phyloP scores from a whole-genome alignment of 805 yeast genomes.

The Ogataea allantospora region DNA sequence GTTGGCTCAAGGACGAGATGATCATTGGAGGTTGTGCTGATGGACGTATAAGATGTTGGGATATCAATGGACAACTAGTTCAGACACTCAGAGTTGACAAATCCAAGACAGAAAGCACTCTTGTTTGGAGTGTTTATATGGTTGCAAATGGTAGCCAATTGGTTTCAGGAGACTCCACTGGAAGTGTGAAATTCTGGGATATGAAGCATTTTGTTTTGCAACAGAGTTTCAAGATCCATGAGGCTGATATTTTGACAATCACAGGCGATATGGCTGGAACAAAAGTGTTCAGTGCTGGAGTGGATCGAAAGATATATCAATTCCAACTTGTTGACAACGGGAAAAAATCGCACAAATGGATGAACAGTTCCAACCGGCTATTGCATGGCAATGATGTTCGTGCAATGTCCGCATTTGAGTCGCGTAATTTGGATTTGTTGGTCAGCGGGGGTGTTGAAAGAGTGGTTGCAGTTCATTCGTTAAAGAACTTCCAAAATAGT shows the following conservation, averaged over 20 bases:
- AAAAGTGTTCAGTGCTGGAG: constrained; percentile 82
- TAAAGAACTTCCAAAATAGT: constrained; percentile 67
- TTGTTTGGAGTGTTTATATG: constrained; percentile 83
- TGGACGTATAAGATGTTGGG: constrained; percentile 87
- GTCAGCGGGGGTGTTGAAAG: constrained; percentile 85
- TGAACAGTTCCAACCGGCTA: constrained; percentile 68
- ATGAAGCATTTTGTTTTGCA: constrained; percentile 67
- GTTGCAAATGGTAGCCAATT: constrained; percentile 66
- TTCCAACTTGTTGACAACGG: constrained; percentile 50
- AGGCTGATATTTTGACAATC: constrained; percentile 84
- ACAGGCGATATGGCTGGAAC: constrained; percentile 59
- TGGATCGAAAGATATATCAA: constrained; percentile 85
- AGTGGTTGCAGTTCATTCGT: constrained; percentile 62
- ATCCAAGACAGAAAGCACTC: constrained; percentile 77
- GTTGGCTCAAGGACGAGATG: constrained; percentile 66
- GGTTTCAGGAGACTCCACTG: constrained; percentile 97
- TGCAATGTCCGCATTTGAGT: constrained; percentile 66
- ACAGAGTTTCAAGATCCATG: constrained; percentile 82
- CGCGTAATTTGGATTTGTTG: constrained; percentile 64
- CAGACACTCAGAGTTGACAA: constrained; percentile 92
- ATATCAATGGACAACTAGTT: constrained; percentile 60
- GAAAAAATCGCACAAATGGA: constrained; percentile 58
- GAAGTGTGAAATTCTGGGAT: constrained; percentile 92
- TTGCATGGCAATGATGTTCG: constrained; percentile 87
- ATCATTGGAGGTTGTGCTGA: constrained; percentile 95